Conservation (phyloP, 768 basidiomycete species). For the Boletus sensibilis region DNA sequence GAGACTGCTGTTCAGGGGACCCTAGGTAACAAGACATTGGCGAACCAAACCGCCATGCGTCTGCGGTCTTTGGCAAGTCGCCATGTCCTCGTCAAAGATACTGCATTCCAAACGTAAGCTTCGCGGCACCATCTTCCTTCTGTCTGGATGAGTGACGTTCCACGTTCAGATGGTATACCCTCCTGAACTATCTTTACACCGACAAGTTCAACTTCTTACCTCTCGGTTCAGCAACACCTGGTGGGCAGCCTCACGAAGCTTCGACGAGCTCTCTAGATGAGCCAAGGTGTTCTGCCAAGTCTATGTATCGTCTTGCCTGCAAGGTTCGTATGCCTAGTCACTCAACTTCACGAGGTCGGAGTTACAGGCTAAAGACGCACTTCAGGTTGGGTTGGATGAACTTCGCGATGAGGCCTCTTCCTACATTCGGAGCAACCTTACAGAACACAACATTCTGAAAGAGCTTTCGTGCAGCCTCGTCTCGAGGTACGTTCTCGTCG, state of each 20-base stretch:
- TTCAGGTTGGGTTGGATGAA: constrained; percentile 21
- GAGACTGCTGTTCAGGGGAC: constrained; percentile 4
- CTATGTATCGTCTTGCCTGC: constrained; percentile 43
- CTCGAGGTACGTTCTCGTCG: constrained; percentile 8
- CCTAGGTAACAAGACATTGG: background rate
- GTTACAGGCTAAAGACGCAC: background rate
- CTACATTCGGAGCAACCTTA: constrained; percentile 15
- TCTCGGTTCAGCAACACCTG: constrained; percentile 19
- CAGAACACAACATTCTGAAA: constrained; percentile 23
- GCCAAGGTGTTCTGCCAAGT: constrained; percentile 40
- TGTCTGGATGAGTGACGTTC: background rate
- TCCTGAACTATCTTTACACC: constrained; percentile 42
- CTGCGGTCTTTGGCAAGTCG: constrained; percentile 22
- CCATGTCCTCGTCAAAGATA: constrained; percentile 26
- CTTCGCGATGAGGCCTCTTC: constrained; percentile 17
- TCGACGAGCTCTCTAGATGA: constrained; percentile 8
- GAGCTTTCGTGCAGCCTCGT: constrained; percentile 22
- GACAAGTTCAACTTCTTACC: constrained; percentile 33
- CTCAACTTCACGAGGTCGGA: background rate
- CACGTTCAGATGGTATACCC: constrained; percentile 36
- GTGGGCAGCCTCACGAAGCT: background rate
- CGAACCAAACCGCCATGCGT: constrained; percentile 1
- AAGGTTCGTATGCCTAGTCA: constrained; percentile 28
- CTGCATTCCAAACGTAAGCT: constrained; percentile 30
- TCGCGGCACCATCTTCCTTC: too few species aligned